Percentiles rank a stretch among this genome's conserved stretches.
These are phyloP conservation scores for Meredithiella fracta DNA, from an alignment of 2,329 filamentous ascomycete species.

Conservation along the genomic window DNA sequence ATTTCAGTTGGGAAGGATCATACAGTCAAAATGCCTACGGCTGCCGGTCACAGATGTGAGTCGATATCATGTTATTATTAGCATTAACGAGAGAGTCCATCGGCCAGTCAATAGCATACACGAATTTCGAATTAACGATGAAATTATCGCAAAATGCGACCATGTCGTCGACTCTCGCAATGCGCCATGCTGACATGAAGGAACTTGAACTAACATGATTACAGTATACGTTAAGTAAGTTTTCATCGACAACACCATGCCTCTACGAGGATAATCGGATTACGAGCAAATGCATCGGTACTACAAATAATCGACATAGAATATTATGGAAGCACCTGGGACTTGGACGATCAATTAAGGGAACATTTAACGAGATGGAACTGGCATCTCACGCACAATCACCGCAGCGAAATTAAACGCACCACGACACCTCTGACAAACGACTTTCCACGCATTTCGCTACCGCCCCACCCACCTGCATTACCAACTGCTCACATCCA, in stretches of 20 bases:
- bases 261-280: background rate
- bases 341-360: background rate
- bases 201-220: slow-evolving; percentile 24
- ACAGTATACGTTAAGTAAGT: slow-evolving; percentile 84
- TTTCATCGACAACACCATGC: slow-evolving; percentile 9
- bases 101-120: background rate
- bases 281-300: too few species aligned
- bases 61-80: slow-evolving; percentile 19
- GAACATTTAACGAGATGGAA: background rate
- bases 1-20: slow-evolving; percentile 24
- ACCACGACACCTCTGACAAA: background rate
- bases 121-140: background rate
- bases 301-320: too few species aligned
- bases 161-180: slow-evolving; percentile 1
- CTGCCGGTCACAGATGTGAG: slow-evolving; percentile 80
- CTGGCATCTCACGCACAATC: background rate
- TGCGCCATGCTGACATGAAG: background rate
- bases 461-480: background rate
- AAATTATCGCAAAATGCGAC: background rate
- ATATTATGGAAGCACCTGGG: background rate
- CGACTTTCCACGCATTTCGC: background rate
- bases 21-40: slow-evolving; percentile 65
- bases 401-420: background rate
- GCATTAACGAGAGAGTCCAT: slow-evolving; percentile 3
- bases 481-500: background rate